A percentile compares a stretch with the other conserved stretches of the same genome.
These are phyloP conservation scores for Apiospora saccharicola DNA, from an alignment of 2,329 filamentous ascomycete species.

Conservation along the genomic window DNA sequence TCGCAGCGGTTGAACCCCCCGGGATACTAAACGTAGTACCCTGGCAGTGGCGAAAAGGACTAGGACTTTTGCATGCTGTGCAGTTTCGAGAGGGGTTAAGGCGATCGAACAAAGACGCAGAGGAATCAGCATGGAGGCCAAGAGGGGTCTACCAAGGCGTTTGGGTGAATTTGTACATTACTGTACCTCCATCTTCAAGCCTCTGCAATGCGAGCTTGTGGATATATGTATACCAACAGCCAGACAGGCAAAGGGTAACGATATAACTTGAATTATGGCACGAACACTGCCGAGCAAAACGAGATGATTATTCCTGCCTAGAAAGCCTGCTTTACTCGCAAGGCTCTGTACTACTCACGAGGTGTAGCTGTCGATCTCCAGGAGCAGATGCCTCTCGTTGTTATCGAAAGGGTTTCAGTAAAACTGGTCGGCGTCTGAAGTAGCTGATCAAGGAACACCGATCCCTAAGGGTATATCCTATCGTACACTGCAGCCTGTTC, in stretches of 20 bases:
- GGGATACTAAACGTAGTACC: constrained; percentile 71
- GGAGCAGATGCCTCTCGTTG: background rate
- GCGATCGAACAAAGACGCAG: background rate
- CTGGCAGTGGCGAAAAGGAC: background rate
- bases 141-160: constrained; percentile 30
- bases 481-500: constrained; percentile 22
- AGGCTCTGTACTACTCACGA: background rate
- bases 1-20: constrained; percentile 94
- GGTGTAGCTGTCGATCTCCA: background rate
- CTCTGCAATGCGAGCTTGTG: constrained; percentile 17
- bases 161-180: constrained; percentile 33
- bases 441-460: background rate
- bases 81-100: background rate
- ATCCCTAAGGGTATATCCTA: constrained; percentile 25
- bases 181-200: constrained; percentile 29
- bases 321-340: background rate
- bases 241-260: constrained; percentile 14
- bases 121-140: background rate
- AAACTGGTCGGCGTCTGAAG: background rate
- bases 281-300: background rate
- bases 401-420: background rate
- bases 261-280: constrained; percentile 9
- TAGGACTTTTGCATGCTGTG: background rate
- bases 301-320: background rate
- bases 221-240: constrained; percentile 8